These are phyloP conservation scores for Chimonanthus praecox DNA, from an alignment of 164 flowering plant genomes.

Conservation along the genomic window DNA sequence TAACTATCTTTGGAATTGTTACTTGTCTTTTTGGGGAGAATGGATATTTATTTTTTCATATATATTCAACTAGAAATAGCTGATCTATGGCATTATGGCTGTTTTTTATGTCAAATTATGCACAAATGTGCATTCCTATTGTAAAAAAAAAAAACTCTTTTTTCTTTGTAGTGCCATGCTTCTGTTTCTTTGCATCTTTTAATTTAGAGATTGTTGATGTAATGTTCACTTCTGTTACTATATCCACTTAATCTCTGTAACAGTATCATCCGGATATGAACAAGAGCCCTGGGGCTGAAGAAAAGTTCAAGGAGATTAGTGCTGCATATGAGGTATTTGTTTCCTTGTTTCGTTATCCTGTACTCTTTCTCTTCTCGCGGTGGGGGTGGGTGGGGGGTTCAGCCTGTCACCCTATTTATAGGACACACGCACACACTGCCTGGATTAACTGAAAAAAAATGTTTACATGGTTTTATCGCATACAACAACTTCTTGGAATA, in stretches of 20 bases:
- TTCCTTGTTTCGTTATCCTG: background rate
- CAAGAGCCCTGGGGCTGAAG: slow-evolving; percentile 81
- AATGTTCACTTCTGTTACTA: background rate
- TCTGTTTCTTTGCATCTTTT: background rate
- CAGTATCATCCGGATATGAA: slow-evolving; percentile 98
- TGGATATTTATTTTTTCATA: too few relatives aligned
- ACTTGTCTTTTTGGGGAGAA: background rate
- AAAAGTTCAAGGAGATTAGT: slow-evolving; percentile 93
- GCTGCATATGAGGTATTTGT: slow-evolving; percentile 90
- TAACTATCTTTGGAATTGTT: background rate
- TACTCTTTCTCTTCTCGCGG: background rate
- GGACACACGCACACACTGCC: too few relatives aligned
- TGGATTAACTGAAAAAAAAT: too few relatives aligned
- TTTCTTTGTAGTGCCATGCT: background rate
- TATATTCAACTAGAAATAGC: background rate
- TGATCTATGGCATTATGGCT: background rate
- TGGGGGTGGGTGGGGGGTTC: too few relatives aligned
- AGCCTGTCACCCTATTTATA: too few relatives aligned
- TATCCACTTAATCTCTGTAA: background rate
- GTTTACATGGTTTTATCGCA: too few relatives aligned
- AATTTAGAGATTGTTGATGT: background rate
- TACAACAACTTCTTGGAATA: too few relatives aligned
- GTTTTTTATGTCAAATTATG: background rate
- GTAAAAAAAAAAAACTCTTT: too few relatives aligned
- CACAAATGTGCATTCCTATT: background rate